Percentiles rank a stretch among this genome's conserved stretches.
These are phyloP conservation scores for Alternaria sp. DNA, from an alignment of 2,329 filamentous ascomycete genomes.

Conservation along the genomic window DNA sequence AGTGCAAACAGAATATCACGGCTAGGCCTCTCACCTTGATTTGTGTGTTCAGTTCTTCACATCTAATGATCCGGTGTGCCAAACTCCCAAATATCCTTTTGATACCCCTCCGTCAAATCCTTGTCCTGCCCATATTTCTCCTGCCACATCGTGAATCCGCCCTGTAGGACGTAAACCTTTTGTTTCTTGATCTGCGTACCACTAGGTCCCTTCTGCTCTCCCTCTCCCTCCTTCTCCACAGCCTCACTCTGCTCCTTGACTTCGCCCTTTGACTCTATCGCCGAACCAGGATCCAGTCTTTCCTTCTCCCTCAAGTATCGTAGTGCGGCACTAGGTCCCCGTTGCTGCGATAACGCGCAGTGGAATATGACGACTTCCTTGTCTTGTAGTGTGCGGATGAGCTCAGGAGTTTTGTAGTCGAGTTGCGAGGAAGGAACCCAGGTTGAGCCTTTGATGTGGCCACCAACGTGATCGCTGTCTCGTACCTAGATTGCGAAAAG, in stretches of 20 bases:
- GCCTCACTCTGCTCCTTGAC: slow-evolving; percentile 26
- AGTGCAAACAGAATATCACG: not conserved
- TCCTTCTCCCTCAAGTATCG: slow-evolving; percentile 78
- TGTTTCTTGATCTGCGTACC: slow-evolving; percentile 57
- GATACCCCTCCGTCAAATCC: slow-evolving; percentile 82
- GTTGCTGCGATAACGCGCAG: slow-evolving; percentile 89
- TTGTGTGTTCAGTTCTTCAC: not conserved
- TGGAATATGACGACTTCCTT: slow-evolving; percentile 92
- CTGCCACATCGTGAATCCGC: slow-evolving; percentile 90
- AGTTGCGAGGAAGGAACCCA: slow-evolving; percentile 79
- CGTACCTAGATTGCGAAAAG: slow-evolving; percentile 89
- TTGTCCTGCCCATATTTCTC: slow-evolving; percentile 80
- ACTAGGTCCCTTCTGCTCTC: slow-evolving; percentile 26
- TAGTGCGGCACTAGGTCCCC: slow-evolving; percentile 84
- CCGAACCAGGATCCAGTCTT: slow-evolving; percentile 50
- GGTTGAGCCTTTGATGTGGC: slow-evolving; percentile 80
- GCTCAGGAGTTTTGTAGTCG: slow-evolving; percentile 78
- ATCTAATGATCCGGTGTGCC: slow-evolving; percentile 37
- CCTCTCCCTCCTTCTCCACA: slow-evolving; percentile 26
- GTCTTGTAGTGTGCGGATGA: slow-evolving; percentile 78
- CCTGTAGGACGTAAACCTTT: slow-evolving; percentile 80
- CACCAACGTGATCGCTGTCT: slow-evolving; percentile 88
- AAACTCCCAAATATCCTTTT: slow-evolving; percentile 83
- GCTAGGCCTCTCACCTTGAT: not conserved
- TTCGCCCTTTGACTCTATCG: slow-evolving; percentile 22